A percentile compares a stretch with the other conserved stretches of the same genome.
These are phyloP conservation scores for Lophiostoma macrostomum DNA, from an alignment of 495 filamentous ascomycete species.

Conservation along the genomic window DNA sequence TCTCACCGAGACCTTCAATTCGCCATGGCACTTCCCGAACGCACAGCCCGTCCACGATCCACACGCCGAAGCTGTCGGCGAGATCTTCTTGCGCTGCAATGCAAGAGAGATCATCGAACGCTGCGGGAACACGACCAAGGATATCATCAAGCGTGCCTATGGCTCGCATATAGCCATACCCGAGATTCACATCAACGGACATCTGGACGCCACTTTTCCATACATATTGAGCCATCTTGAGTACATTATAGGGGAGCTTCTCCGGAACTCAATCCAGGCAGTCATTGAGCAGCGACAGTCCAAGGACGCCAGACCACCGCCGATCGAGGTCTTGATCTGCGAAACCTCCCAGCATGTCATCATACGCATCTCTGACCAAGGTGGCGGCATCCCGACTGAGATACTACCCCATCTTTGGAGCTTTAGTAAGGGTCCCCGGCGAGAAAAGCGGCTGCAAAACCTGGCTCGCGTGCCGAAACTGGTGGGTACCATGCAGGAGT, in stretches of 20 bases:
- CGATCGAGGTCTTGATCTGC: slow-evolving; percentile 91
- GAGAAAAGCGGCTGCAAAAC: slow-evolving; percentile 70
- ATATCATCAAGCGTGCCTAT: slow-evolving; percentile 68
- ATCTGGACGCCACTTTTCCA: slow-evolving; percentile 85
- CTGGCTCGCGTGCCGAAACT: slow-evolving; percentile 84
- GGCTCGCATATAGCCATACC: slow-evolving; percentile 67
- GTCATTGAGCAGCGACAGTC: slow-evolving; percentile 67
- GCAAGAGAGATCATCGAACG: slow-evolving; percentile 83
- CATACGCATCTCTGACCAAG: slow-evolving; percentile 91
- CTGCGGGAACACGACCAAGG: slow-evolving; percentile 69
- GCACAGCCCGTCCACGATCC: slow-evolving; percentile 60
- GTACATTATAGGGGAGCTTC: slow-evolving; percentile 93
- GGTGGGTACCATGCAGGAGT: slow-evolving; percentile 91
- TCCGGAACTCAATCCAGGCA: slow-evolving; percentile 92
- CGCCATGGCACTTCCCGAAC: slow-evolving; percentile 85
- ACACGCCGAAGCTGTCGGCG: slow-evolving; percentile 85
- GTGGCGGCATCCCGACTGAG: slow-evolving; percentile 83
- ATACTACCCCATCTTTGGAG: slow-evolving; percentile 91
- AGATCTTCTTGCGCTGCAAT: slow-evolving; percentile 92
- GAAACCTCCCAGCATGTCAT: slow-evolving; percentile 95
- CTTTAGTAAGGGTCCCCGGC: slow-evolving; percentile 85
- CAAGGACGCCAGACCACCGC: slow-evolving; percentile 55
- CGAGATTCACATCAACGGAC: slow-evolving; percentile 78
- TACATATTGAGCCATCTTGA: slow-evolving; percentile 95
- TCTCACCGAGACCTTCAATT: slow-evolving; percentile 93